Conservation (phyloP, 2,329 filamentous ascomycete species). For the Erysiphe pulchra region DNA sequence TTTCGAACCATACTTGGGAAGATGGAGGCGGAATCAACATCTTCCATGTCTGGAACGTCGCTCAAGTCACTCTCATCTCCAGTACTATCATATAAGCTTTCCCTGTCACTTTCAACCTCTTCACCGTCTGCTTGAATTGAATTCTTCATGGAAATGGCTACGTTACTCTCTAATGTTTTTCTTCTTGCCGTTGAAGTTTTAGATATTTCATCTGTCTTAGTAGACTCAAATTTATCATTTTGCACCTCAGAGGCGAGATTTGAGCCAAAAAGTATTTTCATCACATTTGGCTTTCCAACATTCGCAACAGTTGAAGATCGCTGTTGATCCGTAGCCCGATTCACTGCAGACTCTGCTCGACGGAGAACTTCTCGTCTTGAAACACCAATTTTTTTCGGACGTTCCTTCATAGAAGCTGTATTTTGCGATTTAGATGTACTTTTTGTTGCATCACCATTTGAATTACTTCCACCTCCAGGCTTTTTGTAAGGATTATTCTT, state of each 20-base stretch:
- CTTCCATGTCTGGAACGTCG: slow-evolving; percentile 18
- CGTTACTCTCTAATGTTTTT: slow-evolving; percentile 2
- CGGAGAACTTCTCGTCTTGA: slow-evolving; percentile 25
- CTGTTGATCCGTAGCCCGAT: slow-evolving; percentile 15
- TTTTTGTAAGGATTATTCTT: slow-evolving; percentile 11
- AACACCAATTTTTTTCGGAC: slow-evolving; percentile 10
- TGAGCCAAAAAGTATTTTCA: slow-evolving; percentile 16
- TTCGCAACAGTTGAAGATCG: slow-evolving; percentile 15
- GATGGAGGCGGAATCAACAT: slow-evolving; percentile 3
- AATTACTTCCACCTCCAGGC: slow-evolving; percentile 3
- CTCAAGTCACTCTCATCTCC: slow-evolving; percentile 29
- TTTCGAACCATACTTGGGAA: slow-evolving; percentile 1
- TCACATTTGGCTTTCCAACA: slow-evolving; percentile 10
- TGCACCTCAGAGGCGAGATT: slow-evolving; percentile 4
- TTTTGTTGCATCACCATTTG: background rate
- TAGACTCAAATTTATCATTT: slow-evolving; percentile 1
- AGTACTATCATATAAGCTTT: slow-evolving; percentile 22
- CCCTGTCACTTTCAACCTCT: slow-evolving; percentile 16
- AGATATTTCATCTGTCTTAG: slow-evolving; percentile 1
- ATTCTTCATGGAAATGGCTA: background rate
- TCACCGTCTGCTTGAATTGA: slow-evolving; percentile 9
- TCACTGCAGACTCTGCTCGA: slow-evolving; percentile 32
- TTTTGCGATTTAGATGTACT: slow-evolving; percentile 10
- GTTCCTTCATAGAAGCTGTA: slow-evolving; percentile 6
- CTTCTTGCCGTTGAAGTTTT: slow-evolving; percentile 6